These are phyloP conservation scores for Stachybotrys chartarum DNA, from an alignment of 2,329 filamentous ascomycete genomes.

Conservation along the genomic window DNA sequence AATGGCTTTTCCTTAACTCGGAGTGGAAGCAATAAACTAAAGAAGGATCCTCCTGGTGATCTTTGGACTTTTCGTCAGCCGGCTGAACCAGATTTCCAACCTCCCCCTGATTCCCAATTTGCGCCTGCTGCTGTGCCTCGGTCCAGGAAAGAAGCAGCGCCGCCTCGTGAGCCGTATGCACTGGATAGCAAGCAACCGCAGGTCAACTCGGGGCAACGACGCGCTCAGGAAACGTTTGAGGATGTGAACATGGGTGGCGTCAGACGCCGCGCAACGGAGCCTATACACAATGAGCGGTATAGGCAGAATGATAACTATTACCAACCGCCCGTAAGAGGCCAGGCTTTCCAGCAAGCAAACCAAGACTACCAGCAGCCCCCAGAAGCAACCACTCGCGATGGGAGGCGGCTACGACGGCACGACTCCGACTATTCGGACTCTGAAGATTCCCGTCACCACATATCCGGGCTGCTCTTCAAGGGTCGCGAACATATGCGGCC, in stretches of 20 bases:
- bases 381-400: not conserved
- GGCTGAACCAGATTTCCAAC: not conserved
- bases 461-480: conserved; percentile 35
- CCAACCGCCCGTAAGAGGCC: conserved; percentile 13
- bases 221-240: conserved; percentile 7
- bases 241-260: conserved; percentile 8
- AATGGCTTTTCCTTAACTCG: conserved; percentile 33
- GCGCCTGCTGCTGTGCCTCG: not conserved
- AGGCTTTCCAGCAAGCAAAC: conserved; percentile 1
- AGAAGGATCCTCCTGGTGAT: conserved; percentile 50
- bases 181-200: conserved; percentile 26
- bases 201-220: conserved; percentile 2
- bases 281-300: conserved; percentile 16
- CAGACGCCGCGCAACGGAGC: conserved; percentile 21
- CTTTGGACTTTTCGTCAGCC: conserved; percentile 32
- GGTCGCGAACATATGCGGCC: conserved; percentile 34
- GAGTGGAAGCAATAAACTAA: conserved; percentile 51
- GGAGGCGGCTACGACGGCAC: not conserved
- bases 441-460: conserved; percentile 23
- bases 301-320: conserved; percentile 19
- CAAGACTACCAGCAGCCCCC: not conserved
- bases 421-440: conserved; percentile 13
- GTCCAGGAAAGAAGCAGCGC: not conserved
- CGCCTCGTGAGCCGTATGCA: conserved; percentile 13
- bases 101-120: not conserved